Evolutionary conservation across 768 basidiomycete species (phyloP).

Genomic region (Macrolepiota fuliginosa): DNA sequence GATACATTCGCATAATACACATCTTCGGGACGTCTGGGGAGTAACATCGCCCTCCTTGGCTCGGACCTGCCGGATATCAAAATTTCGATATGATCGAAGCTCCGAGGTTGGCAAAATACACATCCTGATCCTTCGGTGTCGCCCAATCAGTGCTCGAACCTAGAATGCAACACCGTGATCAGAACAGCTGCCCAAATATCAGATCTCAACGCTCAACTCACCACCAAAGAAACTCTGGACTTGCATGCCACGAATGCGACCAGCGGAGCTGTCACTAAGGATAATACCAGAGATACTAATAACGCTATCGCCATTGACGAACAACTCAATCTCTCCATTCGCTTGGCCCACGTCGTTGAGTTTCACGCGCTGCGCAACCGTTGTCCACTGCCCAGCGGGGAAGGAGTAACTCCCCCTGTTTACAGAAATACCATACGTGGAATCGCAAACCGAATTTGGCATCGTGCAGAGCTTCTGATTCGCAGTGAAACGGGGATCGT

Average conservation of each 20-base stretch:
- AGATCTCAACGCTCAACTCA: constrained; percentile 19
- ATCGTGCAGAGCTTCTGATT: constrained; percentile 45
- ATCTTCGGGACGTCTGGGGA: background rate
- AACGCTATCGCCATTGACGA: constrained; percentile 54
- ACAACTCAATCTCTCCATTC: constrained; percentile 67
- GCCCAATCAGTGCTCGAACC: constrained; percentile 49
- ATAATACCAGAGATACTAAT: constrained; percentile 50
- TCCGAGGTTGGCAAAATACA: constrained; percentile 63
- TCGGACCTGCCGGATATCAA: background rate
- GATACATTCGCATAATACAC: constrained; percentile 2
- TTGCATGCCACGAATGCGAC: constrained; percentile 57
- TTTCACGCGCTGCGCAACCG: constrained; percentile 59
- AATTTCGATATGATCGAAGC: constrained; percentile 36
- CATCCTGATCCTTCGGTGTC: constrained; percentile 52
- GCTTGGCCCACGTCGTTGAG: constrained; percentile 63
- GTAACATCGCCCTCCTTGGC: background rate
- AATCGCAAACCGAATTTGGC: constrained; percentile 45
- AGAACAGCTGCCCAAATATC: background rate
- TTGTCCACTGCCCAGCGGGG: constrained; percentile 56
- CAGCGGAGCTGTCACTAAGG: constrained; percentile 39
- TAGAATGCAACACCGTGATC: constrained; percentile 15
- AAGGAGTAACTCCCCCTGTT: constrained; percentile 43
- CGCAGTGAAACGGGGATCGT: constrained; percentile 30
- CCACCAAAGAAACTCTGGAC: constrained; percentile 73
- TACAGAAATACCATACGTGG: constrained; percentile 23